A percentile compares a stretch with the other conserved stretches of the same genome.
phyloP scores from a whole-genome alignment of 306 rosid species.

The Sicyos baderoa region DNA sequence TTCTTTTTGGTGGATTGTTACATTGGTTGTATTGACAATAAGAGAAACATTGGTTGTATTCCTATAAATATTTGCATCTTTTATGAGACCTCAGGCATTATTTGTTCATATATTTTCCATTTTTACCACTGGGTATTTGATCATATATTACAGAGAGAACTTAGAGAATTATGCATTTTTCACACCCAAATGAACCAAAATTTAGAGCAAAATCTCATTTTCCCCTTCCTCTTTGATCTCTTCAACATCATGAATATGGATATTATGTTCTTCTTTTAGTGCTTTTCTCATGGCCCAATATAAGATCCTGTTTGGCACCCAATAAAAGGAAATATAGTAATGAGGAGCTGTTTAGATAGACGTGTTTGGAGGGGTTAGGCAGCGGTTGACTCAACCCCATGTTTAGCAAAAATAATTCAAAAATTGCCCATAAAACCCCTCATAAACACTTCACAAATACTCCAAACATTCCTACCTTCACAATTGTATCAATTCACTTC shows the following conservation, averaged over 20 bases:
- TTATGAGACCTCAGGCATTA: neutral
- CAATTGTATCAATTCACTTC: too few relatives aligned
- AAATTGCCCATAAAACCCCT: too few relatives aligned
- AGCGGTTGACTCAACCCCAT: too few relatives aligned
- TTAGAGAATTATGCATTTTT: neutral
- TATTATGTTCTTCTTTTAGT: neutral
- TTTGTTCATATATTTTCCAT: neutral
- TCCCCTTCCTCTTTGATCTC: neutral
- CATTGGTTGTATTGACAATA: slow-evolving; percentile 19
- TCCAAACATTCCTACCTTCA: too few relatives aligned
- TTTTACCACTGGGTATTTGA: neutral
- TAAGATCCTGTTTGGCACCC: neutral
- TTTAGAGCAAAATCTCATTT: neutral
- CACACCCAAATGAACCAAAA: neutral
- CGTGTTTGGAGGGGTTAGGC: too few relatives aligned
- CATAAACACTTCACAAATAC: too few relatives aligned
- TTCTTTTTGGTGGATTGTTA: slow-evolving; percentile 1
- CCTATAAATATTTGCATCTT: neutral
- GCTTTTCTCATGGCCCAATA: neutral
- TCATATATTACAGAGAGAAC: neutral
- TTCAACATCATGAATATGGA: neutral
- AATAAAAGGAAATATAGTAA: too few relatives aligned
- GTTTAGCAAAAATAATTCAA: too few relatives aligned
- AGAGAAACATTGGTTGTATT: slow-evolving; percentile 11
- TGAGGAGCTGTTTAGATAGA: too few relatives aligned